Evolutionary conservation across 1,284 basidiomycete species (phyloP).

Genomic region (Hemileia vastatrix): DNA sequence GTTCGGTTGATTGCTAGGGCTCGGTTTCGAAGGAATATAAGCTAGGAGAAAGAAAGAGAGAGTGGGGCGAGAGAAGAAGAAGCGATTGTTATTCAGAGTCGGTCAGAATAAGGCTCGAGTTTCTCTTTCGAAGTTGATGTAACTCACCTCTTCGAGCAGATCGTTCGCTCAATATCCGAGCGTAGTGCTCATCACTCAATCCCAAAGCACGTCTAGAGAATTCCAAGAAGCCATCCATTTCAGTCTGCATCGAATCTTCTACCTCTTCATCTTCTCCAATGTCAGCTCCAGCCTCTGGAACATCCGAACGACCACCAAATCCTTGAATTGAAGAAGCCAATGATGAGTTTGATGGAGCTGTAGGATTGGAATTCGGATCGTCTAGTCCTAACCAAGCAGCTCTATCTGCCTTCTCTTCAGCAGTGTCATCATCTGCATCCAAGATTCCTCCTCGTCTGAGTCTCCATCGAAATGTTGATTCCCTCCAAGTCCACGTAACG

Average conservation of each 20-base stretch:
- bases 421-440: slow-evolving; percentile 20
- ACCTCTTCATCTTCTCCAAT: slow-evolving; percentile 23
- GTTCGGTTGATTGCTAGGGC: too few relatives aligned
- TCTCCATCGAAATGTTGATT: slow-evolving; percentile 13
- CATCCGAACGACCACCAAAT: background rate
- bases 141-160: slow-evolving; percentile 61
- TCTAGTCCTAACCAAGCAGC: slow-evolving; percentile 23
- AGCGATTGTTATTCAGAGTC: too few relatives aligned
- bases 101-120: too few relatives aligned
- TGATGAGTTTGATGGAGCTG: slow-evolving; percentile 24
- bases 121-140: too few relatives aligned
- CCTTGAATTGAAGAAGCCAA: slow-evolving; percentile 11
- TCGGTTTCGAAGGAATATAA: too few relatives aligned
- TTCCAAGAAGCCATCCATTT: slow-evolving; percentile 81
- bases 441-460: slow-evolving; percentile 16
- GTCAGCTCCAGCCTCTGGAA: slow-evolving; percentile 3
- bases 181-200: slow-evolving; percentile 72
- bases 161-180: slow-evolving; percentile 65
- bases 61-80: too few relatives aligned
- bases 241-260: slow-evolving; percentile 60
- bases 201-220: slow-evolving; percentile 82
- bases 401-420: slow-evolving; percentile 12
- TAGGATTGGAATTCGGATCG: slow-evolving; percentile 29
- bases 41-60: too few relatives aligned
- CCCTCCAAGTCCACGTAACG: background rate